phyloP scores from a whole-genome alignment of 805 yeast genomes.

The Starmerella floricola region DNA sequence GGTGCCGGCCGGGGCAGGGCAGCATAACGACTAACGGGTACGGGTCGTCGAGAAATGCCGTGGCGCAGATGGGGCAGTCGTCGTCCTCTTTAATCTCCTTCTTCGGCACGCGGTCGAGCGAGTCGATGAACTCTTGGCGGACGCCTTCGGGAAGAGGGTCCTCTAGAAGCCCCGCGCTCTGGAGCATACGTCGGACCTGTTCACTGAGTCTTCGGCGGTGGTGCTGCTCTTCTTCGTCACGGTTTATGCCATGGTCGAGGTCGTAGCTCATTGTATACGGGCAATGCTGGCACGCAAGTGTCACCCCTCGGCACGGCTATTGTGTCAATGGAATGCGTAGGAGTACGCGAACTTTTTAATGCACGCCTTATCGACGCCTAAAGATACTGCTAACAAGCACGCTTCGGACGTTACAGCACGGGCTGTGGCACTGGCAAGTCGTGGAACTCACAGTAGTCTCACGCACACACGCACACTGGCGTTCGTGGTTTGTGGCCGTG shows the following conservation, averaged over 20 bases:
- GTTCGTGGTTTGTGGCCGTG: too few species aligned
- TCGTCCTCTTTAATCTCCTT: conserved; percentile 35
- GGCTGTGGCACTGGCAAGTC: too few species aligned
- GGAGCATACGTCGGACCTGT: conserved; percentile 3
- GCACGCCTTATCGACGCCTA: too few species aligned
- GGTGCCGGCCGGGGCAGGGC: conserved; percentile 56
- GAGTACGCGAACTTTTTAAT: too few species aligned
- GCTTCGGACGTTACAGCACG: too few species aligned
- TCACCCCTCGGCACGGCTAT: too few species aligned
- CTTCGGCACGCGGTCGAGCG: conserved; percentile 56
- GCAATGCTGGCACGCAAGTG: too few species aligned
- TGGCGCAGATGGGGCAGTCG: conserved; percentile 77
- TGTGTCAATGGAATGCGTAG: too few species aligned
- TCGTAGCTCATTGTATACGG: conserved; percentile 16
- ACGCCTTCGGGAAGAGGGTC: conserved; percentile 10
- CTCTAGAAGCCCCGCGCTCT: not conserved
- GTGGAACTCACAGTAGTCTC: too few species aligned
- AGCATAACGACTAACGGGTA: conserved; percentile 70
- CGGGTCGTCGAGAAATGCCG: conserved; percentile 53
- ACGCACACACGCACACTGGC: too few species aligned
- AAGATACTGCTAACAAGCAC: too few species aligned
- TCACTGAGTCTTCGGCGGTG: conserved; percentile 3
- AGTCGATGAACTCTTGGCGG: conserved; percentile 56
- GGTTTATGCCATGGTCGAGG: conserved; percentile 12
- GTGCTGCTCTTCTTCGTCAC: not conserved